Percentiles rank a stretch among this genome's conserved stretches.
Conservation (phyloP, 495 filamentous ascomycete genomes). For the Geoglossum glabrum region DNA sequence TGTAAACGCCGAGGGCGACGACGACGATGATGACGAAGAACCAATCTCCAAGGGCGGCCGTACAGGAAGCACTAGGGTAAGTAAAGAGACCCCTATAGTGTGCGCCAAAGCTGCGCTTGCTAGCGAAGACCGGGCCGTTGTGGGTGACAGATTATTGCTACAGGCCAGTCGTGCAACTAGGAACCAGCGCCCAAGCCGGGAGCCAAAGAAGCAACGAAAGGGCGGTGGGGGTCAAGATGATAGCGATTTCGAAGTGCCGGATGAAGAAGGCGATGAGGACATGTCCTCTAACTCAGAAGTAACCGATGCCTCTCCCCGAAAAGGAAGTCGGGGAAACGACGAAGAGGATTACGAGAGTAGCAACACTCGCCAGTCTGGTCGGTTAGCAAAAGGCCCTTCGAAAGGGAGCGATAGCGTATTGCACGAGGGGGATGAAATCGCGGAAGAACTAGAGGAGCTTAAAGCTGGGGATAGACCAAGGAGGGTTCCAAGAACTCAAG, state of each 20-base stretch:
- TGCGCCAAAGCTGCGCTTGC: background rate
- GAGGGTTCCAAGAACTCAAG: constrained; percentile 27
- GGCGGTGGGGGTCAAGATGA: constrained; percentile 35
- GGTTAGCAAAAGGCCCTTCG: constrained; percentile 20
- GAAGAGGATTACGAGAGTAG: constrained; percentile 43
- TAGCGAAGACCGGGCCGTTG: background rate
- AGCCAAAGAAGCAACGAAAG: constrained; percentile 13
- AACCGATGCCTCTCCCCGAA: background rate
- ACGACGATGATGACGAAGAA: constrained; percentile 48
- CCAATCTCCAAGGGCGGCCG: constrained; percentile 29
- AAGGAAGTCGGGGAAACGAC: constrained; percentile 14
- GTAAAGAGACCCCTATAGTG: background rate
- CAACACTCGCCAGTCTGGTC: constrained; percentile 26
- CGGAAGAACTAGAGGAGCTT: constrained; percentile 56
- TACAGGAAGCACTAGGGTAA: constrained; percentile 13
- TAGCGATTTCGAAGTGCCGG: constrained; percentile 59
- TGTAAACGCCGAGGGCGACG: constrained; percentile 21
- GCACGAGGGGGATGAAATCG: constrained; percentile 47
- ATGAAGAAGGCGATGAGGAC: background rate
- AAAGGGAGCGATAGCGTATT: constrained; percentile 19
- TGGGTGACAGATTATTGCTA: background rate
- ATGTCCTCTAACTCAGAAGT: background rate
- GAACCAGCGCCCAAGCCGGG: constrained; percentile 14
- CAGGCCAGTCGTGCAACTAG: background rate
- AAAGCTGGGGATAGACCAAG: constrained; percentile 29